Conservation (phyloP, 805 yeast species). For the Candida quercuum region DNA sequence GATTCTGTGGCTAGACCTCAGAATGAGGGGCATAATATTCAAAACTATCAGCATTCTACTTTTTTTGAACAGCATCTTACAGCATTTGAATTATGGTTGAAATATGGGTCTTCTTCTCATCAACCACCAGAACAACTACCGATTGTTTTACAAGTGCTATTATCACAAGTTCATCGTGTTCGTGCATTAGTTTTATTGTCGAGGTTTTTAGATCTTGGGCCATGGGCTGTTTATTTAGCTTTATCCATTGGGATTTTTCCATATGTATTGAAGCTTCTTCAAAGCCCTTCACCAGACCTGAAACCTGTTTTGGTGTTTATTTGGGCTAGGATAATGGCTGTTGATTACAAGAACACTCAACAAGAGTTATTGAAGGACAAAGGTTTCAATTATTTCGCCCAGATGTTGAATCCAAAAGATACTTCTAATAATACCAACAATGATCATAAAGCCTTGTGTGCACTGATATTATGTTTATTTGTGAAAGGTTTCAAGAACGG, state of each 20-base stretch:
- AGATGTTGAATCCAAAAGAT: slow-evolving; percentile 55
- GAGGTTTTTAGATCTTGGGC: slow-evolving; percentile 87
- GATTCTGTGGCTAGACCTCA: slow-evolving; percentile 8
- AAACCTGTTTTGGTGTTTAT: slow-evolving; percentile 92
- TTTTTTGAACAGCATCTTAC: slow-evolving; percentile 95
- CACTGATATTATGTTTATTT: slow-evolving; percentile 81
- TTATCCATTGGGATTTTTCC: slow-evolving; percentile 95
- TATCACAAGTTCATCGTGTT: slow-evolving; percentile 91
- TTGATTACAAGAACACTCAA: slow-evolving; percentile 85
- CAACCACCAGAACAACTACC: slow-evolving; percentile 95
- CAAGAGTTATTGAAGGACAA: slow-evolving; percentile 88
- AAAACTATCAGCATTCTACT: slow-evolving; percentile 79
- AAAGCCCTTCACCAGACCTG: slow-evolving; percentile 91
- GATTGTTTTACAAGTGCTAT: slow-evolving; percentile 82
- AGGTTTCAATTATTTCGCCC: slow-evolving; percentile 82
- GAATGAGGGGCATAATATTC: slow-evolving; percentile 21
- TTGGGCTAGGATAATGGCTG: slow-evolving; percentile 98
- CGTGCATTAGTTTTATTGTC: slow-evolving; percentile 82
- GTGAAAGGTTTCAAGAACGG: slow-evolving; percentile 76
- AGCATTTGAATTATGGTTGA: slow-evolving; percentile 94
- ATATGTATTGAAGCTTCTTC: slow-evolving; percentile 81
- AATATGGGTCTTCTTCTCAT: slow-evolving; percentile 78
- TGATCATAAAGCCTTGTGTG: slow-evolving; percentile 94
- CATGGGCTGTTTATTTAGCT: slow-evolving; percentile 95
- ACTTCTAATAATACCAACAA: slow-evolving; percentile 25